These are phyloP conservation scores for Leishmania amazonensis DNA, from an alignment of 208 protist genomes.

Conservation along the genomic window DNA sequence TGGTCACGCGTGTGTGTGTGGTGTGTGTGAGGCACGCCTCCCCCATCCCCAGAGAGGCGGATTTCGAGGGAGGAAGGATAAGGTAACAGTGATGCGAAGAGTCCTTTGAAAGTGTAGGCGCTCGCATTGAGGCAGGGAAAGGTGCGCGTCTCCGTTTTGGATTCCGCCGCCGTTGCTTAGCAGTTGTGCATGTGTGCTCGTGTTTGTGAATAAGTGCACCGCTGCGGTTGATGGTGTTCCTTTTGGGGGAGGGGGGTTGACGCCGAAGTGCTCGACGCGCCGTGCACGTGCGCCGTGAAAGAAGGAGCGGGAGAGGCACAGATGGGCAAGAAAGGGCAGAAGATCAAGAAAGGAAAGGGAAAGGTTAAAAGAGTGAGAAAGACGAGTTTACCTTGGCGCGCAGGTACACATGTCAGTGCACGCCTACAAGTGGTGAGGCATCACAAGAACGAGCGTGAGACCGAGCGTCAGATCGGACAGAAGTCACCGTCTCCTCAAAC, in stretches of 20 bases:
- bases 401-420: neutral
- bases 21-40: neutral
- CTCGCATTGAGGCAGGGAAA: neutral
- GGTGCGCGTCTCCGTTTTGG: neutral
- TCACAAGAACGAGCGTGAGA: too few species aligned
- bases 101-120: neutral
- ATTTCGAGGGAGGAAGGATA: neutral
- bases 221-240: neutral
- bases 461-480: neutral
- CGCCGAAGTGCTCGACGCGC: neutral
- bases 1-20: neutral
- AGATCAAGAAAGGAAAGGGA: neutral
- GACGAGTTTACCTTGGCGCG: neutral
- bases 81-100: neutral
- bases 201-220: neutral
- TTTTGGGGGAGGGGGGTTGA: neutral
- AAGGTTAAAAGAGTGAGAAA: neutral
- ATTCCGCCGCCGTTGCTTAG: too few species aligned
- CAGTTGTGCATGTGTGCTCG: constrained; percentile 15
- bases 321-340: neutral
- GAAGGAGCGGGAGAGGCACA: neutral
- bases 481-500: neutral
- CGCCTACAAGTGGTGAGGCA: neutral
- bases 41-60: neutral
- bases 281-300: neutral